Base-by-base conservation (phyloP, 1,284 basidiomycete species). In the Farysia itapuensis region DNA sequence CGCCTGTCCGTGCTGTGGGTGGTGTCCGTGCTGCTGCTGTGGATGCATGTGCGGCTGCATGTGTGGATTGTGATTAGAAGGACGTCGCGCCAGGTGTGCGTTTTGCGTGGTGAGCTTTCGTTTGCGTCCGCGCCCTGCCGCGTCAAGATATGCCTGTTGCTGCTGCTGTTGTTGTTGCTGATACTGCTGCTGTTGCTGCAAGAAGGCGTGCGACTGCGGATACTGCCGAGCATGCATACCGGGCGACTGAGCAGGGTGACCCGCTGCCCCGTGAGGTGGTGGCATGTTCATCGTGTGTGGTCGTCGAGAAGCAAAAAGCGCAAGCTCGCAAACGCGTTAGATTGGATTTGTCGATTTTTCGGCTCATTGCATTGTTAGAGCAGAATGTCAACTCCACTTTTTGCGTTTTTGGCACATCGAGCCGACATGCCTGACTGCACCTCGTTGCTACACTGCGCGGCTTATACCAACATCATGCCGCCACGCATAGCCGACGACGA, bases 401-500 rank as follows among this genome's bases (percentile, higher is more conserved):
- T n/a, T n/a, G n/a, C n/a, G n/a, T n/a, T n/a, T n/a, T n/a, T n/a
- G n/a, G n/a, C n/a, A n/a, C n/a, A n/a, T n/a, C n/a, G n/a, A n/a
- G n/a, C n/a, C n/a, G n/a, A n/a, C n/a, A n/a, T n/a, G n/a, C n/a
- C n/a, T n/a, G n/a, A n/a, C n/a, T n/a, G n/a, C n/a, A n/a, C n/a
- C n/a, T n/a, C n/a, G n/a, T n/a, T n/a, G n/a, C n/a, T n/a, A n/a
- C n/a, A n/a, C n/a, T n/a, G n/a, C n/a, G n/a, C n/a, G n/a, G n/a
- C n/a, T n/a, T n/a, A n/a, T n/a, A n/a, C n/a, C n/a, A n/a, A n/a
- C 38, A 47, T 13, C 4, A 56, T 63, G 48, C 48, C 59, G 16
- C 61, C 57, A n/a, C 42, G 48, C 20, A 42, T 44, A 43, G 48
- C 43, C 14, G 61, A 59, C 26, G 61, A 59, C 21, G 61, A 54